phyloP scores from a whole-genome alignment of 805 yeast genomes.

The Zygosaccharomyces bailii region DNA sequence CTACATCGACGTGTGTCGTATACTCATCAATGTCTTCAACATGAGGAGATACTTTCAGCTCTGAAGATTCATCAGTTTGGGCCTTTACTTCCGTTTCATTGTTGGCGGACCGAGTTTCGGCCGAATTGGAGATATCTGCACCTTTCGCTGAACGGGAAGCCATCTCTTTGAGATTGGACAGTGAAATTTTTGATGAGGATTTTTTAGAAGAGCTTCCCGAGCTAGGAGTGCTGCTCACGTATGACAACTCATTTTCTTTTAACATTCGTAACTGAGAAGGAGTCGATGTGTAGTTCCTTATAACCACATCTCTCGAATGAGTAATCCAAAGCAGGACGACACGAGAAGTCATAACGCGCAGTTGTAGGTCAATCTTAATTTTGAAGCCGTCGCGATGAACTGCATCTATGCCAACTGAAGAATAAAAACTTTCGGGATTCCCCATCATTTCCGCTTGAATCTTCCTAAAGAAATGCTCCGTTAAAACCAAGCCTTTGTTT shows the following conservation, averaged over 20 bases:
- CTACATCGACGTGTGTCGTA: conserved; percentile 5
- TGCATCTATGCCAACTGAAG: conserved; percentile 66
- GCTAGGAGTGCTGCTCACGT: conserved; percentile 29
- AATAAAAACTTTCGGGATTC: conserved; percentile 51
- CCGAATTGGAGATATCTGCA: too few species aligned
- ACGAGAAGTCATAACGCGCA: conserved; percentile 61
- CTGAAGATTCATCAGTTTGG: not conserved
- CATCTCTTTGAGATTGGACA: conserved; percentile 20
- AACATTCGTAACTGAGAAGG: conserved; percentile 42
- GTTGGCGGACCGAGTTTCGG: too few species aligned
- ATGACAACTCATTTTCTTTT: conserved; percentile 37
- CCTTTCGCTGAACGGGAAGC: conserved; percentile 6
- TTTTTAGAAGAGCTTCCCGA: conserved; percentile 30
- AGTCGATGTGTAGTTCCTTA: conserved; percentile 34
- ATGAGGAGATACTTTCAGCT: not conserved
- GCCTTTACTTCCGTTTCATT: not conserved
- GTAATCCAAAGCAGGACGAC: conserved; percentile 80
- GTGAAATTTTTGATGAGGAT: conserved; percentile 24
- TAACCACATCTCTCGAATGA: conserved; percentile 55
- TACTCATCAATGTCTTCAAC: not conserved
- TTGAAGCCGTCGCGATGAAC: conserved; percentile 64
- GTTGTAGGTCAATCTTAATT: conserved; percentile 71
- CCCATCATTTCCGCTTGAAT: conserved; percentile 47
- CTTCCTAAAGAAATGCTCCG: conserved; percentile 87
- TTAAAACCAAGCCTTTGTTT: conserved; percentile 67